Conservation (phyloP, 2,329 filamentous ascomycete species). For the Aspergillus puulaauensis region DNA sequence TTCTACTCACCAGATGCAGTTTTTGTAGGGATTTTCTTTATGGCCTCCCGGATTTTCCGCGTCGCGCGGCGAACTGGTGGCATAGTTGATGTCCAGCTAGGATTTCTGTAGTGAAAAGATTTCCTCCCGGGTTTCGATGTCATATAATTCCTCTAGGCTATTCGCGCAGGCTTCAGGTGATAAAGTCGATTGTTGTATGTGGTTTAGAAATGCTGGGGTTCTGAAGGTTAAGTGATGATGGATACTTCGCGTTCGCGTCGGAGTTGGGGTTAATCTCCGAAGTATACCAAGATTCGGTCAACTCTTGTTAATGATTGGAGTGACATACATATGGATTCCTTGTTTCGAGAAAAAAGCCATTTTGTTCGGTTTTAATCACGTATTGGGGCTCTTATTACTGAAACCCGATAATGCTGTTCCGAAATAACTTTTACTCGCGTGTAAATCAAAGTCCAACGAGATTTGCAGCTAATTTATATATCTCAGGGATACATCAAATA, state of each 20-base stretch:
- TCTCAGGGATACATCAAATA: not conserved
- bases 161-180: not conserved
- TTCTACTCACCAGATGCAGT: not conserved
- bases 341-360: not conserved
- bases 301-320: not conserved
- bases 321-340: not conserved
- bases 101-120: not conserved
- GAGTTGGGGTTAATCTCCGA: not conserved
- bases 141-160: not conserved
- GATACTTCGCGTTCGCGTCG: constrained; percentile 2
- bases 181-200: no score
- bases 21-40: not conserved
- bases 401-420: no score
- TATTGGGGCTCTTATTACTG: no score
- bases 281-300: not conserved
- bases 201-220: not conserved
- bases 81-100: not conserved
- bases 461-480: not conserved
- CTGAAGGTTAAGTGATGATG: not conserved
- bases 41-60: not conserved
- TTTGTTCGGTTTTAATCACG: not conserved
- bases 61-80: constrained; percentile 1
- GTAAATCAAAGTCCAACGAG: no score
- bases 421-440: no score
- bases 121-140: no score